Evolutionary conservation across 2,329 filamentous ascomycete genomes (phyloP), one percentile per base, ranked within the genome.

Genomic region (Aspergillus sp.): DNA sequence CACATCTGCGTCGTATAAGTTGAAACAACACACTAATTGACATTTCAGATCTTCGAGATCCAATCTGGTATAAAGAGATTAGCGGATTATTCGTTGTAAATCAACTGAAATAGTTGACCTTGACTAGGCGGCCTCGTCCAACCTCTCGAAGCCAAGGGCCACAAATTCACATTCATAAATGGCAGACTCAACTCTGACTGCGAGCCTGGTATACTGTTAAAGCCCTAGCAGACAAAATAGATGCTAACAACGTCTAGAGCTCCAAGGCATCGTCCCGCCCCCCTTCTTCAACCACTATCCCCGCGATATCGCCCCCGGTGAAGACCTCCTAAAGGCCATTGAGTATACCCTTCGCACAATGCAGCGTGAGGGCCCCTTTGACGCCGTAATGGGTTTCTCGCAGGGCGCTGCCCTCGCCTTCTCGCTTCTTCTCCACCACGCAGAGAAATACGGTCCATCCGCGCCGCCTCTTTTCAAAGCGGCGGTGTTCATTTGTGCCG

Each of bases 251-350:
- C 2, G 23, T 8, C 30, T 52, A 75, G 73, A 74, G 57, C 66
- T 75, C 8, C 68, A 71, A 50, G 71, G 70, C 23, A 61, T 75
- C 48, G 66, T 72, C 34, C 67, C 70, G 23, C 71, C 71, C 41
- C 73, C 73, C 3, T 75, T 75, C 55, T 74, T 68, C 63, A 71
- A 63, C 64, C 73, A 75, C 61, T 75, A 75, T 38, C 62, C 65
- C 1, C 67, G 70, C 23, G 65, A 67, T 38, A 46, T 48, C 9
- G 45, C 63, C 4, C 73, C 73, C 1, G 66, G 71, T 34, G 58
- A 68, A 9, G 58, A 66, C 28, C 59, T 75, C 4, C 23, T 48
- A 11, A 67, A 65, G 17, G 72, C 73, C 19, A 69, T 74, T 48
- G 69, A 73, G 9, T 65, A 75, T 30, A 60, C 56, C 5, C 30